Evolutionary conservation across 495 filamentous ascomycete genomes (phyloP).

Genomic region (Tirmania nivea): DNA sequence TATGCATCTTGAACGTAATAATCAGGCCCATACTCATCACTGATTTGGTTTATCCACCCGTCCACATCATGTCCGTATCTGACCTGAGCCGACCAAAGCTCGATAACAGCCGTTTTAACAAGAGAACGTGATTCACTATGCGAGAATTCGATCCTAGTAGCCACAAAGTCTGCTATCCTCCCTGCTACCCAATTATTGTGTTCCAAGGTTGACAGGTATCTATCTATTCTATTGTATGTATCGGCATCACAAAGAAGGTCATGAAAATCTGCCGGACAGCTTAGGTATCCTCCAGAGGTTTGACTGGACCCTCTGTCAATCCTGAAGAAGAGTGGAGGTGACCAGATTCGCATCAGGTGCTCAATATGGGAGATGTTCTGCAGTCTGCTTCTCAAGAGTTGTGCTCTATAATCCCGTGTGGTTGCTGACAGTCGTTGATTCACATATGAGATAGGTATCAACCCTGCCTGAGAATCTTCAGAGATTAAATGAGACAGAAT

Average conservation of each 20-base stretch:
- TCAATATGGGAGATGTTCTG: conserved; percentile 16
- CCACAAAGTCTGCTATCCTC: conserved; percentile 13
- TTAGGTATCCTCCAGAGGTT: conserved; percentile 2
- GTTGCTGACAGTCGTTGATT: conserved; percentile 12
- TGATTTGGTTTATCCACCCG: conserved; percentile 11
- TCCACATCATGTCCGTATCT: conserved; percentile 18
- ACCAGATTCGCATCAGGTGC: conserved; percentile 19
- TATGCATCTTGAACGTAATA: conserved; percentile 18
- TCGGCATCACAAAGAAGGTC: conserved; percentile 15
- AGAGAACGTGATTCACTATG: conserved; percentile 7
- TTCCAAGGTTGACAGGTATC: conserved; percentile 15
- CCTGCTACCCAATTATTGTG: conserved; percentile 8
- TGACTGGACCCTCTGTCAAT: conserved; percentile 1
- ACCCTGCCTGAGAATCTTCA: not conserved
- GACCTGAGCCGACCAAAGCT: conserved; percentile 18
- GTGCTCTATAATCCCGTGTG: conserved; percentile 11
- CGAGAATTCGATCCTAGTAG: conserved; percentile 7
- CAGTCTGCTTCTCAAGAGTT: conserved; percentile 11
- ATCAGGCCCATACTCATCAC: conserved; percentile 10
- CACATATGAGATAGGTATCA: conserved; percentile 8
- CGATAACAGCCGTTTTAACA: conserved; percentile 9
- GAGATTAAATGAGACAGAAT: conserved; percentile 14
- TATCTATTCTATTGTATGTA: conserved; percentile 10
- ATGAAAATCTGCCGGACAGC: conserved; percentile 9
- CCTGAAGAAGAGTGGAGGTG: conserved; percentile 19